phyloP scores from a whole-genome alignment of 164 flowering plant genomes.

The Chimonanthus salicifolius region DNA sequence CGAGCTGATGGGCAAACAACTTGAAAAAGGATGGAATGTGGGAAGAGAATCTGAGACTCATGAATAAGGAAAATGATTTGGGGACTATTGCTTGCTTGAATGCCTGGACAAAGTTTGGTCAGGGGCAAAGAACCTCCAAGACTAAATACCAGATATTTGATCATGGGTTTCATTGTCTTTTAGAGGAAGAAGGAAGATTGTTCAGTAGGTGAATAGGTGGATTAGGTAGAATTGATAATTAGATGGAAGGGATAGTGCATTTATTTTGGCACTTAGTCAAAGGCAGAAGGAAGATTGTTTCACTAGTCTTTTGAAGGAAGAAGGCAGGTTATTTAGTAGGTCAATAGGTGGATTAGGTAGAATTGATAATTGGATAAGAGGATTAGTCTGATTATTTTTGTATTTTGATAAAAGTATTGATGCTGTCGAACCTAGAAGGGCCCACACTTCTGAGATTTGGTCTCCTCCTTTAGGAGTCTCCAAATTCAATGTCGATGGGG shows the following conservation, averaged over 20 bases:
- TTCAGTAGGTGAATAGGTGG: background rate
- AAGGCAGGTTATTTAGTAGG: background rate
- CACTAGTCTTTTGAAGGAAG: background rate
- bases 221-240: background rate
- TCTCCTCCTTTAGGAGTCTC: no score
- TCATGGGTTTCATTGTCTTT: background rate
- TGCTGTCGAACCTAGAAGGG: no score
- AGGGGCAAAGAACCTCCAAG: background rate
- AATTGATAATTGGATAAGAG: background rate
- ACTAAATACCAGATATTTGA: background rate
- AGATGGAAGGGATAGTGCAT: no score
- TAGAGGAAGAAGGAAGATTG: background rate
- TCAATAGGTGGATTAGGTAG: no score
- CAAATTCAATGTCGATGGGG: no score
- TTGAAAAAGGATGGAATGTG: background rate
- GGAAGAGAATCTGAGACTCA: background rate
- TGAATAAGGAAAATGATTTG: background rate
- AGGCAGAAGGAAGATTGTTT: background rate
- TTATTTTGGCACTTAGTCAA: no score
- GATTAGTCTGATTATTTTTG: no score
- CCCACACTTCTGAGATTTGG: no score
- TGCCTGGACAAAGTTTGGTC: background rate
- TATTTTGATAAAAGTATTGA: no score
- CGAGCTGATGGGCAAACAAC: background rate
- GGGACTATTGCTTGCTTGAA: background rate